Conservation (phyloP, 192 early-diverging fungal genomes). For the Cetraspora pellucida region DNA sequence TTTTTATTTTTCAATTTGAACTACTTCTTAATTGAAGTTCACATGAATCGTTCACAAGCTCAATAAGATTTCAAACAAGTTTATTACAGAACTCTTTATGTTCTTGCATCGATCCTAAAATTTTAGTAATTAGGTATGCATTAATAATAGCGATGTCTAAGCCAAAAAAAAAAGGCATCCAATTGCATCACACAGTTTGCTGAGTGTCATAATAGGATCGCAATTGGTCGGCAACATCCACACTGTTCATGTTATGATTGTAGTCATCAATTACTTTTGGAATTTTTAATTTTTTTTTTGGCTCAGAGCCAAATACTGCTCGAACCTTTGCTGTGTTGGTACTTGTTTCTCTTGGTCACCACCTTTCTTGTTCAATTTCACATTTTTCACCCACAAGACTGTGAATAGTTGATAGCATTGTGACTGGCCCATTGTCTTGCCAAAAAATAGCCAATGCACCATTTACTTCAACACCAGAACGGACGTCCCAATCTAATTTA, state of each 20-base stretch:
- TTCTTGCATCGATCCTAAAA: not conserved
- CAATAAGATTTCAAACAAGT: constrained; percentile 15
- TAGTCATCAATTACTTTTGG: constrained; percentile 36
- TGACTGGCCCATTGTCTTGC: constrained; percentile 42
- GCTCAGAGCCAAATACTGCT: constrained; percentile 26
- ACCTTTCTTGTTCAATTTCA: not conserved
- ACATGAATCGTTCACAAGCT: not conserved
- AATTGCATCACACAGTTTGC: constrained; percentile 14
- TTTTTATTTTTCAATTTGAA: not conserved
- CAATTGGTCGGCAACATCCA: constrained; percentile 37
- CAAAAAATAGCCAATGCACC: constrained; percentile 33
- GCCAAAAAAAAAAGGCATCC: constrained; percentile 35
- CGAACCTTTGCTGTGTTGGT: constrained; percentile 20
- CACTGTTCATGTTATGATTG: constrained; percentile 31
- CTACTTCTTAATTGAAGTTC: not conserved
- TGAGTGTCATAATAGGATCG: constrained; percentile 29
- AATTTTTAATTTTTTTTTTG: constrained; percentile 28
- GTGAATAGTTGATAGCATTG: constrained; percentile 44
- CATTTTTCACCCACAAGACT: constrained; percentile 7
- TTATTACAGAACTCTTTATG: constrained; percentile 15
- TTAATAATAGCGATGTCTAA: constrained; percentile 30
- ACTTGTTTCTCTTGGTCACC: not conserved
- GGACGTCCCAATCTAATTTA: constrained; percentile 29
- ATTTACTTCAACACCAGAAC: constrained; percentile 19
- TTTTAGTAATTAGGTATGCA: not conserved